A percentile compares a stretch with the other conserved stretches of the same genome.
phyloP scores from a whole-genome alignment of 805 yeast species.

The Kuraishia cidri region DNA sequence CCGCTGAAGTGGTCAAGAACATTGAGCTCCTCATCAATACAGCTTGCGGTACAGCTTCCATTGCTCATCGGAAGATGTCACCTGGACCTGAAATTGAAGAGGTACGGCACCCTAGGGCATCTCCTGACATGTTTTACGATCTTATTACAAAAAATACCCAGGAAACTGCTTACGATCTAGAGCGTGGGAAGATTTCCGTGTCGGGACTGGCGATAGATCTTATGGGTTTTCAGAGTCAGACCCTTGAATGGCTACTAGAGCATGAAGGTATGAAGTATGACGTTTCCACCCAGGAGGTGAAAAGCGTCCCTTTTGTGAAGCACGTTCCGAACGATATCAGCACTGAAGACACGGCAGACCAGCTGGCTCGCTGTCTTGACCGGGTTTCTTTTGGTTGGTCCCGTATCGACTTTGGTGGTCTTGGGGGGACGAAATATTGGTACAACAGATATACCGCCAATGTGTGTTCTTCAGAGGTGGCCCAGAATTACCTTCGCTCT shows the following conservation, averaged over 20 bases:
- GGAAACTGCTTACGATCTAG: too few relatives aligned
- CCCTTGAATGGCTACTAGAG: conserved; percentile 47
- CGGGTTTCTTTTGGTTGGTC: conserved; percentile 47
- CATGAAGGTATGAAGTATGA: conserved; percentile 37
- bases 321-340: too few relatives aligned
- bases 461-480: conserved; percentile 23
- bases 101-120: too few relatives aligned
- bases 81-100: too few relatives aligned
- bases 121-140: conserved; percentile 28
- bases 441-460: conserved; percentile 43
- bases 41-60: too few relatives aligned
- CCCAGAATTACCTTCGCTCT: conserved; percentile 15
- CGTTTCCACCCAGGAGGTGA: conserved; percentile 14
- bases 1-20: too few relatives aligned
- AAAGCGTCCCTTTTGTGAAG: conserved; percentile 12
- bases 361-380: conserved; percentile 26
- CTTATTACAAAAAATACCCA: conserved; percentile 34
- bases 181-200: conserved; percentile 8
- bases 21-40: too few relatives aligned
- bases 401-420: conserved; percentile 8
- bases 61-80: too few relatives aligned
- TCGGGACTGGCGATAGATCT: conserved; percentile 34
- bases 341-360: too few relatives aligned
- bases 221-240: conserved; percentile 40
- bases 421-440: conserved; percentile 21